phyloP scores from a whole-genome alignment of 495 filamentous ascomycete genomes.

The Xylaria bambusicola region DNA sequence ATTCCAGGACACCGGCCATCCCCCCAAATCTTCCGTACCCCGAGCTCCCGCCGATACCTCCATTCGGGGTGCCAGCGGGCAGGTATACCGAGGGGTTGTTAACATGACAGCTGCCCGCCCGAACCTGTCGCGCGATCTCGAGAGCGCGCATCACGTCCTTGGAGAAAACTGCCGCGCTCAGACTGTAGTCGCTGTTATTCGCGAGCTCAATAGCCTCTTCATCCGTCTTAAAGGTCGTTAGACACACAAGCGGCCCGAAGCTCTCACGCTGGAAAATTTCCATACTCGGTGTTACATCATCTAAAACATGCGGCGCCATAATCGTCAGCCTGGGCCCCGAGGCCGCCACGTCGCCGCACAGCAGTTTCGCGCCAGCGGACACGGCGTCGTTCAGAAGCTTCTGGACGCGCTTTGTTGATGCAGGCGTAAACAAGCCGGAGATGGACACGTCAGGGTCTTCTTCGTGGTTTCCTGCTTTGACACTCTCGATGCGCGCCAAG shows the following conservation, averaged over 20 bases:
- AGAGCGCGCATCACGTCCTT: conserved; percentile 34
- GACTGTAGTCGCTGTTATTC: conserved; percentile 37
- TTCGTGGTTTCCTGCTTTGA: conserved; percentile 32
- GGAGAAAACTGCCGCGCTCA: conserved; percentile 39
- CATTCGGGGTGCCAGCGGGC: conserved; percentile 37
- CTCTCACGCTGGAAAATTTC: conserved; percentile 35
- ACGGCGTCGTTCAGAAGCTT: conserved; percentile 58
- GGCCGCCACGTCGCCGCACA: conserved; percentile 30
- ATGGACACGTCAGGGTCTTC: conserved; percentile 46
- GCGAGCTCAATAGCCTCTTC: conserved; percentile 37
- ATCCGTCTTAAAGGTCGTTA: conserved; percentile 31
- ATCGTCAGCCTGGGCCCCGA: conserved; percentile 33
- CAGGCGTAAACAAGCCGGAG: conserved; percentile 55
- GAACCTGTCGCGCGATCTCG: conserved; percentile 32
- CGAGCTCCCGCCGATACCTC: conserved; percentile 37
- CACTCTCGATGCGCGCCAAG: conserved; percentile 18
- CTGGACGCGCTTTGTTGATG: conserved; percentile 57
- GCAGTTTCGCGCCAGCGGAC: conserved; percentile 34
- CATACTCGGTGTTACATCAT: conserved; percentile 32
- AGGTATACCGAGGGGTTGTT: conserved; percentile 40
- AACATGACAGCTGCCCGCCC: conserved; percentile 36
- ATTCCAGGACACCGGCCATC: conserved; percentile 34
- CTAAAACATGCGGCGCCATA: conserved; percentile 34
- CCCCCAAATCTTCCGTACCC: conserved; percentile 42
- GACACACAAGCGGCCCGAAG: conserved; percentile 37